These are phyloP conservation scores for Macrolepiota fuliginosa DNA, from an alignment of 768 basidiomycete species.

Conservation along the genomic window DNA sequence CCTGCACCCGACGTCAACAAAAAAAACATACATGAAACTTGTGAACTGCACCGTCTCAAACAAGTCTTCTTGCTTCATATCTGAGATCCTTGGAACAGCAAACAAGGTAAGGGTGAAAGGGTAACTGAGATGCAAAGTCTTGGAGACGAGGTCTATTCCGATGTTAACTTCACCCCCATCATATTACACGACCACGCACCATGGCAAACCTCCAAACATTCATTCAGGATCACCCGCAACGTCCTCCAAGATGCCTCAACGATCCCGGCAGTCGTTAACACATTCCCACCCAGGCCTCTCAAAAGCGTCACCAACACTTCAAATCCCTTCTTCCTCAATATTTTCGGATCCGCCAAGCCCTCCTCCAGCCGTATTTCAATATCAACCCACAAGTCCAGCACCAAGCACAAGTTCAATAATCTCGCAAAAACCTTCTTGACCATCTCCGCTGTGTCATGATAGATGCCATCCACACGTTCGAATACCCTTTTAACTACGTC, in stretches of 20 bases:
- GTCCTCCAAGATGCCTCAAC: constrained; percentile 38
- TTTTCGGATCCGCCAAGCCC: constrained; percentile 41
- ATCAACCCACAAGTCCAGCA: constrained; percentile 60
- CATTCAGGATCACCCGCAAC: constrained; percentile 37
- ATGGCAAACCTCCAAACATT: constrained; percentile 37
- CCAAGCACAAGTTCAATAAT: constrained; percentile 51
- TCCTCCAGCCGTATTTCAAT: constrained; percentile 36
- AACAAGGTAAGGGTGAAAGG: constrained; percentile 40
- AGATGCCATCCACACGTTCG: constrained; percentile 14
- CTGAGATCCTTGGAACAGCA: constrained; percentile 32
- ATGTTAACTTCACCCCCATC: constrained; percentile 8
- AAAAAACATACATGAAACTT: not conserved
- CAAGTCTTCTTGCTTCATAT: constrained; percentile 25
- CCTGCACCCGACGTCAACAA: constrained; percentile 7
- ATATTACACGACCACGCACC: constrained; percentile 30
- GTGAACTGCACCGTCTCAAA: constrained; percentile 29
- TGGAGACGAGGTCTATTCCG: constrained; percentile 31
- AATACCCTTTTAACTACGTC: constrained; percentile 53
- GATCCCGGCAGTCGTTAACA: constrained; percentile 25
- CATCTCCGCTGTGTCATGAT: constrained; percentile 35
- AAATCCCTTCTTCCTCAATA: constrained; percentile 46
- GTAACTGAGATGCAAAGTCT: constrained; percentile 30
- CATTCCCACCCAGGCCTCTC: constrained; percentile 41
- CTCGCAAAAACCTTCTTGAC: constrained; percentile 48
- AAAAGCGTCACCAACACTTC: constrained; percentile 43